Conservation (phyloP, 1,284 basidiomycete species). For the Phellinidium pouzarii region DNA sequence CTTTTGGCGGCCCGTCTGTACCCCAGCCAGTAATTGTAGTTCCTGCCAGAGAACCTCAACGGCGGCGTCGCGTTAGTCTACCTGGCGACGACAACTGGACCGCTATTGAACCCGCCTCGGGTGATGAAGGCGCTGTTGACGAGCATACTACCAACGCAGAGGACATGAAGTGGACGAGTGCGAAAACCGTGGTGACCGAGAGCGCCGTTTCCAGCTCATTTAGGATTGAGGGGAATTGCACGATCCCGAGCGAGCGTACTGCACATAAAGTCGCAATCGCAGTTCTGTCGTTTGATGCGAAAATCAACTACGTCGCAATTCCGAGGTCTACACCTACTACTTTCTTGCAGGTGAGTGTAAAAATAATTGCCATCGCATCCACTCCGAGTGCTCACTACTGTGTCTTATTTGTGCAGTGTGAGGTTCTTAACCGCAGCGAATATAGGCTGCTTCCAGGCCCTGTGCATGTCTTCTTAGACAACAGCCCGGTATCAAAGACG, state of each 20-base stretch:
- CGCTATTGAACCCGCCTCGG: background rate
- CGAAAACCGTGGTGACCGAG: slow-evolving; percentile 33
- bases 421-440: slow-evolving; percentile 46
- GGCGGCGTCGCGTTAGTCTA: too few species aligned
- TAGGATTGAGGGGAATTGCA: slow-evolving; percentile 39
- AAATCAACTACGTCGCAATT: slow-evolving; percentile 41
- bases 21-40: too few species aligned
- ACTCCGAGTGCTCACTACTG: too few species aligned
- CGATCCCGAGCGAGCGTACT: slow-evolving; percentile 45
- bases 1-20: too few species aligned
- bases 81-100: background rate
- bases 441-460: slow-evolving; percentile 45
- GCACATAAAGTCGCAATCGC: slow-evolving; percentile 50
- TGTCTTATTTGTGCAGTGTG: slow-evolving; percentile 29
- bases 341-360: slow-evolving; percentile 37
- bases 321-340: slow-evolving; percentile 41
- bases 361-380: too few species aligned
- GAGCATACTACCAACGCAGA: slow-evolving; percentile 22
- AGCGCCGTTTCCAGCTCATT: slow-evolving; percentile 45
- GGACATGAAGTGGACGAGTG: slow-evolving; percentile 14
- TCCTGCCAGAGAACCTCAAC: too few species aligned
- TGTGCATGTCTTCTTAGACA: slow-evolving; percentile 45
- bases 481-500: slow-evolving; percentile 43
- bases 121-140: too few species aligned
- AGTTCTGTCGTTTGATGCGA: slow-evolving; percentile 39